Percentiles rank a stretch among this genome's conserved stretches.
Conservation (phyloP, 148 eudicot species). For the Vaccinium corymbosum region DNA sequence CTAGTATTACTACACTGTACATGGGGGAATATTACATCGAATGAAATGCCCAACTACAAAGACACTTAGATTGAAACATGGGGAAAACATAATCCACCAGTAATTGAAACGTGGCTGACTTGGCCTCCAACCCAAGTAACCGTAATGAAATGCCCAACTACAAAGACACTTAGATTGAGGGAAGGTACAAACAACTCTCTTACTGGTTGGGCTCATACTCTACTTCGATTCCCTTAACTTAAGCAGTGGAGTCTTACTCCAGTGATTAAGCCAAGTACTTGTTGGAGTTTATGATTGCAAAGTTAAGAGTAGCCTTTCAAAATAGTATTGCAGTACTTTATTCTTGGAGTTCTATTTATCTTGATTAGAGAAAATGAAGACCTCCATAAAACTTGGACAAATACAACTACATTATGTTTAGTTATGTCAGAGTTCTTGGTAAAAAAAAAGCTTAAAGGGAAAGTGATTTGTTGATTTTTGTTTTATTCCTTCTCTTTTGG, state of each 20-base stretch:
- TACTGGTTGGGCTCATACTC: background rate
- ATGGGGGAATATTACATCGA: background rate
- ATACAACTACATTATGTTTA: background rate
- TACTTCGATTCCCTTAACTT: background rate
- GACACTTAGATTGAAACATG: too few relatives aligned
- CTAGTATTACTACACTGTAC: background rate
- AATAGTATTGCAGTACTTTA: background rate
- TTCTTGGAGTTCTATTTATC: background rate
- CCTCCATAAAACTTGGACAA: background rate
- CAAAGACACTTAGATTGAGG: background rate
- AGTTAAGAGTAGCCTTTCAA: background rate
- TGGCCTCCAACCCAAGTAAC: background rate
- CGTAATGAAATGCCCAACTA: background rate
- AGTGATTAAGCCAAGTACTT: background rate
- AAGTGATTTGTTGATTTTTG: slow-evolving; percentile 1
- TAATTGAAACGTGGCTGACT: background rate
- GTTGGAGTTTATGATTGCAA: background rate
- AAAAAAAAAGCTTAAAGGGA: background rate
- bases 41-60: too few relatives aligned
- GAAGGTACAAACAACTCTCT: background rate
- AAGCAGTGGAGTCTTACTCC: background rate
- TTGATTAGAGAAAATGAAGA: background rate
- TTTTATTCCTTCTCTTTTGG: background rate
- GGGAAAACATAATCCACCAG: too few relatives aligned
- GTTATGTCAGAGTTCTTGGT: background rate